Evolutionary conservation across 2,329 filamentous ascomycete species (phyloP).

Genomic region (Aureobasidium sp.): DNA sequence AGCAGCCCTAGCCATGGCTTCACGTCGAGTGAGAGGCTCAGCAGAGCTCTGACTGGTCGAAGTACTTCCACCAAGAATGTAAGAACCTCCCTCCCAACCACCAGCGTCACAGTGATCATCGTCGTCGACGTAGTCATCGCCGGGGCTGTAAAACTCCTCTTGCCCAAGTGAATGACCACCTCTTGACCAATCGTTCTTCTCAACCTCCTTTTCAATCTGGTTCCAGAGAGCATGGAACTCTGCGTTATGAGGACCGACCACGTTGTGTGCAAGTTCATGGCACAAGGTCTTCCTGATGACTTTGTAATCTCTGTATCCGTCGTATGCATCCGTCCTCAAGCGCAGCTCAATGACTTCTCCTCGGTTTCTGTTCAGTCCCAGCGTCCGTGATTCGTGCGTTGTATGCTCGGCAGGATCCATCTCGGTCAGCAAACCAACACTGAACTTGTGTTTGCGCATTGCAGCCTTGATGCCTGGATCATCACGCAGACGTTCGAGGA

Average conservation of each 20-base stretch:
- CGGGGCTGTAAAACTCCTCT: constrained; percentile 52
- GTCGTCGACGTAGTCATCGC: constrained; percentile 28
- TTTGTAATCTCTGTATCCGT: constrained; percentile 88
- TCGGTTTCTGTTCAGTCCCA: constrained; percentile 80
- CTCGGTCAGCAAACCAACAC: constrained; percentile 80
- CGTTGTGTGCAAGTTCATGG: constrained; percentile 92
- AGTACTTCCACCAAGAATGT: constrained; percentile 46
- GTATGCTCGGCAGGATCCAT: constrained; percentile 90
- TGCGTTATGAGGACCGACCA: constrained; percentile 74
- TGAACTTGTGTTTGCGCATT: constrained; percentile 81
- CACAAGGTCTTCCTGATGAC: constrained; percentile 87
- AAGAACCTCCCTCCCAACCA: constrained; percentile 73
- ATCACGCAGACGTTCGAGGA: constrained; percentile 67
- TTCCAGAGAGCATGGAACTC: constrained; percentile 86
- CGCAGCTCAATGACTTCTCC: constrained; percentile 89
- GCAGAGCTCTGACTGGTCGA: constrained; percentile 21
- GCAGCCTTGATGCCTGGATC: constrained; percentile 78
- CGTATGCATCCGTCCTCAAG: constrained; percentile 85
- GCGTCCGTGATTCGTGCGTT: constrained; percentile 68
- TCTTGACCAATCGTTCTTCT: constrained; percentile 67
- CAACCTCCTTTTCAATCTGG: constrained; percentile 82
- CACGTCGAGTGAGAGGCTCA: constrained; percentile 58
- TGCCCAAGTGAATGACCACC: constrained; percentile 58
- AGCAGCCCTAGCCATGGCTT: constrained; percentile 67
- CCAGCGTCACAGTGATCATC: constrained; percentile 61